Percentiles rank a stretch among this genome's conserved stretches.
Evolutionary conservation across 1,284 basidiomycete species (phyloP).

Genomic region (Cryptococcus deneoformans): DNA sequence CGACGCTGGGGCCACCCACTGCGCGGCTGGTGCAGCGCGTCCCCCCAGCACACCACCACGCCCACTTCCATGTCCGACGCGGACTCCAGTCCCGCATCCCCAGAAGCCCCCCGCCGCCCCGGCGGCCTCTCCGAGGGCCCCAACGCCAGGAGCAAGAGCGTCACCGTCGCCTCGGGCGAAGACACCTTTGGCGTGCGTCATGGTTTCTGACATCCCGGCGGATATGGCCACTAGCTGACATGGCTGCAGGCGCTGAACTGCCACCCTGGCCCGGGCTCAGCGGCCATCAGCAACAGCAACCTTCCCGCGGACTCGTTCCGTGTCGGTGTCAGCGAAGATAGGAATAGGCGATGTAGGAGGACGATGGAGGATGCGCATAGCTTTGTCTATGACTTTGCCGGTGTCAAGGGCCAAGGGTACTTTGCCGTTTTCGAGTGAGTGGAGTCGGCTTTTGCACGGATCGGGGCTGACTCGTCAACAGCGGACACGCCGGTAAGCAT

Average conservation of each 20-base stretch:
- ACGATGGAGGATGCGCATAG: constrained; percentile 99
- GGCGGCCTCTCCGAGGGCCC: constrained; percentile 42
- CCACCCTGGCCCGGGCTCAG: constrained; percentile 33
- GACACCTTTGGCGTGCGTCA: constrained; percentile 72
- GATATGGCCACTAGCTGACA: background rate
- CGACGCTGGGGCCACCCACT: no score
- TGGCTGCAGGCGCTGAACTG: constrained; percentile 49
- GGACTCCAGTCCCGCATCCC: constrained; percentile 11
- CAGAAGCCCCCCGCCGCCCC: constrained; percentile 25
- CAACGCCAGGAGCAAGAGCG: constrained; percentile 72
- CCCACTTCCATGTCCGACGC: constrained; percentile 24
- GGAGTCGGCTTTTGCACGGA: constrained; percentile 16
- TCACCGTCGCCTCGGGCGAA: constrained; percentile 64
- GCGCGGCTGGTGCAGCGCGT: background rate
- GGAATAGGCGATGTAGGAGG: constrained; percentile 75
- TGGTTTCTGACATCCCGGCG: background rate
- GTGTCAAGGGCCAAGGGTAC: constrained; percentile 90
- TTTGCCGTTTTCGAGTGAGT: constrained; percentile 85
- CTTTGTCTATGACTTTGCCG: constrained; percentile 90
- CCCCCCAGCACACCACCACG: constrained; percentile 20
- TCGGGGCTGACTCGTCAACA: constrained; percentile 10
- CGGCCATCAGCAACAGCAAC: background rate
- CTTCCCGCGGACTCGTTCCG: constrained; percentile 56
- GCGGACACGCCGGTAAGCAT: constrained; percentile 94
- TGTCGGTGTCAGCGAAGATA: constrained; percentile 86